phyloP scores from a whole-genome alignment of 306 rosid genomes.

The Quercus alba region DNA sequence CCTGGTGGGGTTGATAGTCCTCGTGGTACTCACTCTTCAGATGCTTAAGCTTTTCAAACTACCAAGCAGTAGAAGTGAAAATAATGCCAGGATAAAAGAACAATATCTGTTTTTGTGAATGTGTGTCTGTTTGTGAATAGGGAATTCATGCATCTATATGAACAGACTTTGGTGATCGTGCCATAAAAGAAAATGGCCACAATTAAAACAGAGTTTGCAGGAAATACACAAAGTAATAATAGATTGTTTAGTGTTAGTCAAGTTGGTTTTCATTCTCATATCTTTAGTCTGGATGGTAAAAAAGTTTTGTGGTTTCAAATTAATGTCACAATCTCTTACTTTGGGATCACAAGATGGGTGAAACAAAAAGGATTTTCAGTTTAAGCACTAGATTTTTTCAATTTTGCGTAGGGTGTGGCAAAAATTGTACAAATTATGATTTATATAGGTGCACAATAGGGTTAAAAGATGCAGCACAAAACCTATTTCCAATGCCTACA shows the following conservation, averaged over 20 bases:
- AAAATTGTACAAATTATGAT: too few species aligned
- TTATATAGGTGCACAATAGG: too few species aligned
- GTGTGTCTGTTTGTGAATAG: not conserved
- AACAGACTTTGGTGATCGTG: too few species aligned
- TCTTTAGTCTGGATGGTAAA: not conserved
- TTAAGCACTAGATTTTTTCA: too few species aligned
- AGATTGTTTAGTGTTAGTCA: not conserved
- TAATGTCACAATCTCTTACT: too few species aligned
- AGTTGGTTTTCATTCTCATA: not conserved
- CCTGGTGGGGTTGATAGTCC: constrained; percentile 75
- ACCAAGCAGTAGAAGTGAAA: not conserved
- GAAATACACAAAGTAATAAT: not conserved
- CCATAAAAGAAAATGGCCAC: not conserved
- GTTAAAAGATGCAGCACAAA: too few species aligned
- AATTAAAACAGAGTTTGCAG: not conserved
- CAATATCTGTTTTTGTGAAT: not conserved
- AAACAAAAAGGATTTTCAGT: too few species aligned
- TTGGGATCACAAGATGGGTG: too few species aligned
- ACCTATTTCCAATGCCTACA: too few species aligned
- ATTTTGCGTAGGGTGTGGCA: too few species aligned
- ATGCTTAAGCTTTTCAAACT: constrained; percentile 19
- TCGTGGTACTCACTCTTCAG: constrained; percentile 41
- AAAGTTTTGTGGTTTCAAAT: not conserved
- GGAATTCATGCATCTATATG: not conserved
- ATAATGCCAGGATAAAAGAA: not conserved